Evolutionary conservation across 225 moss, liverwort and hornwort genomes (phyloP), one percentile per base, ranked within the genome.

Genomic region (Pleurozium schreberi): DNA sequence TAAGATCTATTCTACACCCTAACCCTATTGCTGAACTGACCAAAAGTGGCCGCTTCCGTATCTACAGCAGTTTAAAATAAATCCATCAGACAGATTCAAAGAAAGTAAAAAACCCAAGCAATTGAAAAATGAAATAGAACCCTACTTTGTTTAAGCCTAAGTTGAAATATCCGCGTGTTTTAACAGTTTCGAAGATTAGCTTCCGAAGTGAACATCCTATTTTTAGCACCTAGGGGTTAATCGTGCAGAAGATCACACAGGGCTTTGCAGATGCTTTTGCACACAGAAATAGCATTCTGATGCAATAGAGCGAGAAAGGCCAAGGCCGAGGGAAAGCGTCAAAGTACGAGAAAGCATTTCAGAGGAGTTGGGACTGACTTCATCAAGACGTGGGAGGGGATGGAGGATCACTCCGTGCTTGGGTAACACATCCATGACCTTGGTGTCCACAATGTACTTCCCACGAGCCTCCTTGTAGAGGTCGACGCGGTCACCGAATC

Each of bases 371-470:
- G 49, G 89, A 52, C 85, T 69, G 63, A 98, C 98, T 94, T 99
- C 97, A 89, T 99, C 98, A 34, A 99, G 96, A 81, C 98, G 95
- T 85, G 98, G 98, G 64, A 99, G 95, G 69, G 98, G 98, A 88
- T 99, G 98, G 81, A 97, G 95, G 80, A 97, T 83, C 65, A 99
- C 98, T n/a, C 95, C 96, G 75, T 97, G 96, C 90, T 96, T 92
- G 84, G 94, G 98, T 77, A 99, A 86, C 80, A 96, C 97, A 70
- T 92, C 81, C 97, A 99, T 97, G 82, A 99, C 96, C 88, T 96
- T 95, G 11, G 47, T 80, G 83, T 99, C 94, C 75, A 99, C 96
- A 84, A 97, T 96, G 43, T 96, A 99, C 89, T 97, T 99, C 59
- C 98, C 98, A 75, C 94, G 94, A 73, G 97, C 98, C 91, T 95